A percentile compares a stretch with the other conserved stretches of the same genome.
These are phyloP conservation scores for Phialophora chinensis DNA, from an alignment of 2,329 filamentous ascomycete genomes.

Conservation along the genomic window DNA sequence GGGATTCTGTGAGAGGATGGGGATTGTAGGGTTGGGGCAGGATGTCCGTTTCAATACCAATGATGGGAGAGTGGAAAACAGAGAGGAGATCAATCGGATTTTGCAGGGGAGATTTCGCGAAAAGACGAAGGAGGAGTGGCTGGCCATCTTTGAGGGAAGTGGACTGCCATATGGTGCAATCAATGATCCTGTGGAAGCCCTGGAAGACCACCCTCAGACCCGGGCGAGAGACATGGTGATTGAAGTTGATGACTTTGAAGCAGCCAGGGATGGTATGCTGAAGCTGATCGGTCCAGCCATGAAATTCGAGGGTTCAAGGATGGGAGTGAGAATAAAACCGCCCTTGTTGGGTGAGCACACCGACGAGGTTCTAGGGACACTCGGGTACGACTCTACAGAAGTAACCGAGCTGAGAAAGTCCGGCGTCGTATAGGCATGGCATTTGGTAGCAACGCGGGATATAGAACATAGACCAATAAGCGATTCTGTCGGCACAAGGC, in stretches of 20 bases:
- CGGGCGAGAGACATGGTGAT: conserved; percentile 37
- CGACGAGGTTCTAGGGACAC: conserved; percentile 29
- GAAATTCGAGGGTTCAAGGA: conserved; percentile 34
- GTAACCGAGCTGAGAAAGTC: conserved; percentile 37
- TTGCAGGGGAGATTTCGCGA: conserved; percentile 31
- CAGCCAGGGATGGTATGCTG: conserved; percentile 36
- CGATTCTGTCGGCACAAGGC: background rate
- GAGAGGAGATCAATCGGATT: conserved; percentile 33
- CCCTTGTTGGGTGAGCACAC: conserved; percentile 38
- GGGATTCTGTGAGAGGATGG: conserved; percentile 33
- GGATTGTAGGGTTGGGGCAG: conserved; percentile 24
- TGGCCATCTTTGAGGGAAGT: conserved; percentile 34
- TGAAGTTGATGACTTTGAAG: conserved; percentile 33
- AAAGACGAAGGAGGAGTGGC: conserved; percentile 35
- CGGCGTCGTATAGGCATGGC: conserved; percentile 27
- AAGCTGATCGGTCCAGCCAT: conserved; percentile 36
- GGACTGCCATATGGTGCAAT: conserved; percentile 39
- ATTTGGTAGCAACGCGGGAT: background rate
- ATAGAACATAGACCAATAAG: conserved; percentile 19
- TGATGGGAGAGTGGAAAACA: conserved; percentile 36
- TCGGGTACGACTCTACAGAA: conserved; percentile 33
- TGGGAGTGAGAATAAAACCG: conserved; percentile 34
- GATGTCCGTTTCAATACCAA: conserved; percentile 35
- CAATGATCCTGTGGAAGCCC: conserved; percentile 37
- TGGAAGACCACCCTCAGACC: conserved; percentile 35